Conservation (phyloP, 208 protist species). For the Herpetomonas samuelpessoai region DNA sequence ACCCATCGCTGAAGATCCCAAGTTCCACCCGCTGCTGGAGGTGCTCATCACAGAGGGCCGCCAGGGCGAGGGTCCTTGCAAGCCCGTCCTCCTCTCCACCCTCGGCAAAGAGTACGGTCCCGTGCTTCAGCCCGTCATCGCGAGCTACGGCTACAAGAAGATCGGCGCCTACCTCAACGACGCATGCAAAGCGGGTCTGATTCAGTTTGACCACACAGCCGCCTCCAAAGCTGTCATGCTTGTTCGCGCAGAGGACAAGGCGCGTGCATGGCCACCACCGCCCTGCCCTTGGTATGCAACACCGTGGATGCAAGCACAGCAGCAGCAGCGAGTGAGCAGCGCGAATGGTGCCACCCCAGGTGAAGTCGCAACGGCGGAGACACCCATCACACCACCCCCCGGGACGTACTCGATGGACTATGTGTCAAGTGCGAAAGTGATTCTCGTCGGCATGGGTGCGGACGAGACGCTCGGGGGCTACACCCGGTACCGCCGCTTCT, state of each 20-base stretch:
- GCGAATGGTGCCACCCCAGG: not conserved
- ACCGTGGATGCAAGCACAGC: slow-evolving; percentile 20
- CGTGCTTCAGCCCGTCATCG: slow-evolving; percentile 51
- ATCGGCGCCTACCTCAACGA: slow-evolving; percentile 80
- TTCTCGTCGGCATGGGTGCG: slow-evolving; percentile 94
- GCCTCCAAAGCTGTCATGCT: slow-evolving; percentile 77
- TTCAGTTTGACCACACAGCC: slow-evolving; percentile 59
- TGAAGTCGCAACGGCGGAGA: not conserved
- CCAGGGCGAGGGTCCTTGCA: slow-evolving; percentile 34
- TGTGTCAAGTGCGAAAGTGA: slow-evolving; percentile 63
- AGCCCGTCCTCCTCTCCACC: slow-evolving; percentile 77
- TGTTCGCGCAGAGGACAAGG: slow-evolving; percentile 42
- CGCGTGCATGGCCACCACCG: slow-evolving; percentile 37
- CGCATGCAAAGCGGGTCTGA: slow-evolving; percentile 52
- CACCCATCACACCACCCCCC: slow-evolving; percentile 15
- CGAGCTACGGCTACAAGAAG: slow-evolving; percentile 72
- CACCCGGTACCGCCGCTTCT: slow-evolving; percentile 89
- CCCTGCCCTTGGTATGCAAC: slow-evolving; percentile 65
- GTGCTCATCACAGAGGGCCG: slow-evolving; percentile 65
- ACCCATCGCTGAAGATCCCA: slow-evolving; percentile 2
- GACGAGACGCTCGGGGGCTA: slow-evolving; percentile 97
- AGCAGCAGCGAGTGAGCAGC: slow-evolving; percentile 8
- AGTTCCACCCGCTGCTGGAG: slow-evolving; percentile 56
- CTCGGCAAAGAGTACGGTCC: slow-evolving; percentile 83
- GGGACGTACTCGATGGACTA: slow-evolving; percentile 37